Conservation (phyloP, 169 alveolate genomes). For the Blepharisma undulans region DNA sequence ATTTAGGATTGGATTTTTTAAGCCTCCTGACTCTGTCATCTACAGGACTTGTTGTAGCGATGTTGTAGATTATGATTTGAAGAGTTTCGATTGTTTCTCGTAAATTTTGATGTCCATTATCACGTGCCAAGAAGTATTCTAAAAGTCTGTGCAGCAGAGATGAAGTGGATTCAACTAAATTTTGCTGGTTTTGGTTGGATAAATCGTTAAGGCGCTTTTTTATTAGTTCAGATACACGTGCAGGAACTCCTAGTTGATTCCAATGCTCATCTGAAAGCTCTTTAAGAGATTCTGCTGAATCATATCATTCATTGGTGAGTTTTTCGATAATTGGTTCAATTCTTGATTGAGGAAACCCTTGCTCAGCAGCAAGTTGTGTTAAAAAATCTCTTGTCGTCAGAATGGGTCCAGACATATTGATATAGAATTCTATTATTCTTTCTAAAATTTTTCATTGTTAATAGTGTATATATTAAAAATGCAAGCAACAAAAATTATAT, state of each 20-base stretch:
- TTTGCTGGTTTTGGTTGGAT: not conserved
- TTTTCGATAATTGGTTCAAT: conserved; percentile 11
- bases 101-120: not conserved
- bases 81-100: not conserved
- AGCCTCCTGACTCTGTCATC: conserved; percentile 13
- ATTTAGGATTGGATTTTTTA: not conserved
- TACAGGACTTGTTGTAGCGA: not conserved
- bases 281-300: not conserved
- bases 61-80: not conserved
- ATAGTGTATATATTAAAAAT: too few species aligned
- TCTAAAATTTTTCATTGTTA: not conserved
- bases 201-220: conserved; percentile 2
- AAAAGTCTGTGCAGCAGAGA: not conserved
- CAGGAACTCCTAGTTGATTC: not conserved
- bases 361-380: not conserved
- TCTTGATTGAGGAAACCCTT: not conserved
- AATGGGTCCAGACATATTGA: not conserved
- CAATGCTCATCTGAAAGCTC: conserved; percentile 17
- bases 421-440: not conserved
- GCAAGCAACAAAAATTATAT: too few species aligned
- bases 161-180: not conserved
- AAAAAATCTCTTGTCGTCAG: conserved; percentile 3
- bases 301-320: conserved; percentile 18
- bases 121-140: not conserved
- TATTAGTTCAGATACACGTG: not conserved